Evolutionary conservation across 2,329 filamentous ascomycete species (phyloP).

Genomic region (Claviceps digitariae): DNA sequence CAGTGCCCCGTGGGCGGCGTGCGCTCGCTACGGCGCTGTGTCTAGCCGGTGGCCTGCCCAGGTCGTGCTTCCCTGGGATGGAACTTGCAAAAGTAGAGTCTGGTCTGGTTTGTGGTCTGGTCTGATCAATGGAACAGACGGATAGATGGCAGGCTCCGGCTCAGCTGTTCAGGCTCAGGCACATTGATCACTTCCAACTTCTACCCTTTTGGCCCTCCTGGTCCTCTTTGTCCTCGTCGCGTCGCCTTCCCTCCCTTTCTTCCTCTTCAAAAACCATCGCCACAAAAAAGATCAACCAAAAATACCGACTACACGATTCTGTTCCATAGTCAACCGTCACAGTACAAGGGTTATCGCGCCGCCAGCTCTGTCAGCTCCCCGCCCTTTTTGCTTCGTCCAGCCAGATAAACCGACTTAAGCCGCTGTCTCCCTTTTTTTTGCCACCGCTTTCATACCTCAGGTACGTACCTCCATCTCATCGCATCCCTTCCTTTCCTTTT

Average conservation of each 20-base stretch:
- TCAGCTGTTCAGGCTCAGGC: slow-evolving; percentile 1
- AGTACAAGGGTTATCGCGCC: slow-evolving; percentile 39
- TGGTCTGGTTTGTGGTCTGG: too few species aligned
- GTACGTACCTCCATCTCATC: slow-evolving; percentile 15
- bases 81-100: too few species aligned
- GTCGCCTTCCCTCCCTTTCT: slow-evolving; percentile 22
- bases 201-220: slow-evolving; percentile 6
- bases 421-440: slow-evolving; percentile 9
- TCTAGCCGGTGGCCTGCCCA: neutral
- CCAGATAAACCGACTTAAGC: slow-evolving; percentile 12
- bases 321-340: slow-evolving; percentile 50
- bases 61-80: neutral
- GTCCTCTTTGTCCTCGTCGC: slow-evolving; percentile 14
- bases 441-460: slow-evolving; percentile 15
- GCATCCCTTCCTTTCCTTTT: too few species aligned
- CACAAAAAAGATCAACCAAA: slow-evolving; percentile 34
- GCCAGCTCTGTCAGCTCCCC: slow-evolving; percentile 29
- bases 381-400: slow-evolving; percentile 13
- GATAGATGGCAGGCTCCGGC: neutral
- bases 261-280: slow-evolving; percentile 32
- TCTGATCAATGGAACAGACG: neutral
- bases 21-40: neutral
- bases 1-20: neutral
- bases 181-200: slow-evolving; percentile 10
- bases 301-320: slow-evolving; percentile 37